Percentiles rank a stretch among this genome's conserved stretches.
Evolutionary conservation across 176 grass and related monocot species (phyloP).

Genomic region (Aegilops speltoides): DNA sequence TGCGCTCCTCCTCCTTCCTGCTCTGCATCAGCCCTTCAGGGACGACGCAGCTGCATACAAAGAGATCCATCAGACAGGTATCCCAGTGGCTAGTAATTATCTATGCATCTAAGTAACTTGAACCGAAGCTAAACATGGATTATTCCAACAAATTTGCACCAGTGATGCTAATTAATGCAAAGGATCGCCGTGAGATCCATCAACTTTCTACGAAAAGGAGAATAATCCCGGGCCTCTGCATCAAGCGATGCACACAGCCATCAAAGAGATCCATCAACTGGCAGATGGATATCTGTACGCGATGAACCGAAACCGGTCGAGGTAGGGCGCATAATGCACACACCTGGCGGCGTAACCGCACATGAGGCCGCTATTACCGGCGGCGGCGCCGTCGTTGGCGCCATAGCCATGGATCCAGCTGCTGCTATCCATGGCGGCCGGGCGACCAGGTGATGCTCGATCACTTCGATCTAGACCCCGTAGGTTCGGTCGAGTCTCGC

Average conservation of each 20-base stretch:
- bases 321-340: background rate
- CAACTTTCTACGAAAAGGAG: too few relatives aligned
- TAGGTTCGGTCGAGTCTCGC: background rate
- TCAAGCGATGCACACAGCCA: too few relatives aligned
- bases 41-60: constrained; percentile 7
- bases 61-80: background rate
- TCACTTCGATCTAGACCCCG: background rate
- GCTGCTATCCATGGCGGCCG: constrained; percentile 33
- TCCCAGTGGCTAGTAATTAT: too few relatives aligned
- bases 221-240: too few relatives aligned
- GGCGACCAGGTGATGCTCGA: background rate
- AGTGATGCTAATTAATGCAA: background rate
- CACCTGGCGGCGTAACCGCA: constrained; percentile 48
- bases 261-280: background rate
- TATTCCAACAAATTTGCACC: background rate
- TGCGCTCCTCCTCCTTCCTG: constrained; percentile 11
- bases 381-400: background rate
- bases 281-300: background rate
- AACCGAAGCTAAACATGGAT: background rate
- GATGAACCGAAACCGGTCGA: too few relatives aligned
- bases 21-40: background rate
- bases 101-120: too few relatives aligned
- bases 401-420: constrained; percentile 27
- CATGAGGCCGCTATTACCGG: constrained; percentile 32
- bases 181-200: background rate